Evolutionary conservation across 2,329 filamentous ascomycete species (phyloP).

Genomic region (Penicillium oxalicum): DNA sequence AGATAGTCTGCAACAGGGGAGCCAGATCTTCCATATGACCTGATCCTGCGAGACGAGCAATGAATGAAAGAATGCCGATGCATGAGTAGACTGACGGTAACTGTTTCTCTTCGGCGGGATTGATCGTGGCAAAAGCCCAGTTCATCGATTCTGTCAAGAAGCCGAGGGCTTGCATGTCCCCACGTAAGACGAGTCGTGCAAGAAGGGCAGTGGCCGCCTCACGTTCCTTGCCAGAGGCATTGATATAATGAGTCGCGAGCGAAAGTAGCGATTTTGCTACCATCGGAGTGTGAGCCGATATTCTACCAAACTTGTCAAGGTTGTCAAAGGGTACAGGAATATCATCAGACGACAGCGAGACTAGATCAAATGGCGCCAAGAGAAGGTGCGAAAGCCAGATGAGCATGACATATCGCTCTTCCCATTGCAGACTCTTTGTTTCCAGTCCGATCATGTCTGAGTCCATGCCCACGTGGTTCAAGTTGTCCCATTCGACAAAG

Average conservation of each 20-base stretch:
- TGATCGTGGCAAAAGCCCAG: constrained; percentile 63
- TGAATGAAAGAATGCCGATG: constrained; percentile 72
- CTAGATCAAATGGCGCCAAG: constrained; percentile 82
- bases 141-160: constrained; percentile 62
- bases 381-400: constrained; percentile 82
- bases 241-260: constrained; percentile 65
- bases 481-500: constrained; percentile 56
- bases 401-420: constrained; percentile 80
- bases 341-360: constrained; percentile 63
- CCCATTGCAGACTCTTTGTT: constrained; percentile 61
- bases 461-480: constrained; percentile 11
- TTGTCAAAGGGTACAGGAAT: constrained; percentile 34
- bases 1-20: constrained; percentile 59
- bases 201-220: constrained; percentile 81
- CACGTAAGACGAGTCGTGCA: constrained; percentile 72
- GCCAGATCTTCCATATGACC: constrained; percentile 70
- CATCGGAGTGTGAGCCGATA: constrained; percentile 59
- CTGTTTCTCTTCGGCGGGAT: constrained; percentile 37
- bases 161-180: constrained; percentile 77
- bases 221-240: constrained; percentile 74
- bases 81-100: constrained; percentile 61
- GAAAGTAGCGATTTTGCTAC: constrained; percentile 66
- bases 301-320: constrained; percentile 27
- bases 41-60: constrained; percentile 67
- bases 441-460: constrained; percentile 15